Percentiles rank a stretch among this genome's conserved stretches.
These are phyloP conservation scores for Globisporangium orthogonon DNA, from an alignment of 352 stramenopile genomes.

Conservation along the genomic window DNA sequence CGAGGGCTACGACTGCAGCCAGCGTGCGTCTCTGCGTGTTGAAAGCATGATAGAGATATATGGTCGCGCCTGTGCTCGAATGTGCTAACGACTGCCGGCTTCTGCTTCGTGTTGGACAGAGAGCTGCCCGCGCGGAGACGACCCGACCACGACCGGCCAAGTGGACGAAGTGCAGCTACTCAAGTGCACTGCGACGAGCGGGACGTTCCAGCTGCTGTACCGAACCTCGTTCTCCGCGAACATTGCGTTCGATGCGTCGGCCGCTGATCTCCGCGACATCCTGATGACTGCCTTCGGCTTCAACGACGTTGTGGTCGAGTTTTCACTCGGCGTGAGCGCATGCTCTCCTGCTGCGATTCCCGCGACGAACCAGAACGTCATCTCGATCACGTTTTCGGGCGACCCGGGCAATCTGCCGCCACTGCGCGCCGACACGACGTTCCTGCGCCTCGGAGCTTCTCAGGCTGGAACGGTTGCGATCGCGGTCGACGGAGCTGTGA, in stretches of 20 bases:
- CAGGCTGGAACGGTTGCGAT: conserved; percentile 15
- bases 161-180: conserved; percentile 81
- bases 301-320: conserved; percentile 43
- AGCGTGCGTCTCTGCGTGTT: conserved; percentile 24
- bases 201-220: conserved; percentile 60
- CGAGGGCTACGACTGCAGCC: conserved; percentile 86
- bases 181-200: conserved; percentile 46
- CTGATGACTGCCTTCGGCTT: conserved; percentile 40
- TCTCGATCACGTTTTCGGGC: conserved; percentile 47
- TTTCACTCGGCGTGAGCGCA: conserved; percentile 23
- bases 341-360: conserved; percentile 27
- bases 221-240: conserved; percentile 32
- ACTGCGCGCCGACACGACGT: conserved; percentile 31
- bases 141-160: conserved; percentile 73
- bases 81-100: background rate
- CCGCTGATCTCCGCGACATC: conserved; percentile 40
- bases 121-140: conserved; percentile 84
- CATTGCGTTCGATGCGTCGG: conserved; percentile 51
- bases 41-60: too few relatives aligned
- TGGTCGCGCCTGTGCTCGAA: too few relatives aligned
- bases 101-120: conserved; percentile 18
- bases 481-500: conserved; percentile 31
- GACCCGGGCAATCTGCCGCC: conserved; percentile 43
- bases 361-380: conserved; percentile 25
- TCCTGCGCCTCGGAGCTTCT: conserved; percentile 13